Conservation (phyloP, 306 rosid species). For the Heteromeles arbutifolia region DNA sequence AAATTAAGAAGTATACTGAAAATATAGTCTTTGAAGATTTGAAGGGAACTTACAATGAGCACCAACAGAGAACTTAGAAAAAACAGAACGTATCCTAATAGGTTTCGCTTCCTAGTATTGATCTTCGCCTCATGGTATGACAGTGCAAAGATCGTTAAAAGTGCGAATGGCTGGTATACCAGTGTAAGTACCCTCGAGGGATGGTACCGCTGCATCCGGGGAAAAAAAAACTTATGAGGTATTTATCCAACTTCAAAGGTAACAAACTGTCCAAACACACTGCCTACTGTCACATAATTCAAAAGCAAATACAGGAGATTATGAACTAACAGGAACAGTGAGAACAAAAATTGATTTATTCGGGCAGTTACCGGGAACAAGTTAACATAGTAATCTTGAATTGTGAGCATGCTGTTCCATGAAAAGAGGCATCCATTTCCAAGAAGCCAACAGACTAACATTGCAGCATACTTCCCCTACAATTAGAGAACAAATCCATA, state of each 20-base stretch:
- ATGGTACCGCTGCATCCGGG: conserved; percentile 61
- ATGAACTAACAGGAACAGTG: background rate
- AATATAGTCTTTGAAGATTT: background rate
- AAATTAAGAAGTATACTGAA: background rate
- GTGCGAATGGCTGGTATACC: conserved; percentile 85
- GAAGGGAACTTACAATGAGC: conserved; percentile 45
- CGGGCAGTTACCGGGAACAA: conserved; percentile 66
- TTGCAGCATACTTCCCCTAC: conserved; percentile 65
- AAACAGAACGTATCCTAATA: conserved; percentile 62
- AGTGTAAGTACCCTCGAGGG: conserved; percentile 74
- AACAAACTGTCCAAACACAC: background rate
- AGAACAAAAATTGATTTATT: background rate
- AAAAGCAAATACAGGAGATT: background rate
- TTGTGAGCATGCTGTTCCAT: conserved; percentile 94
- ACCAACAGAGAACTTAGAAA: conserved; percentile 43
- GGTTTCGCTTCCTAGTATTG: conserved; percentile 60
- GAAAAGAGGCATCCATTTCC: conserved; percentile 83
- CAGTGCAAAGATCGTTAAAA: conserved; percentile 46
- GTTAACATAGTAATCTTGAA: conserved; percentile 61
- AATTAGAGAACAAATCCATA: background rate
- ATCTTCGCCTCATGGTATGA: conserved; percentile 54
- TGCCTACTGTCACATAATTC: background rate
- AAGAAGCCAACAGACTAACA: conserved; percentile 71
- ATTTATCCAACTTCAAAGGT: background rate
- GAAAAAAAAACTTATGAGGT: background rate